These are phyloP conservation scores for Inonotus obliquus DNA, from an alignment of 1,284 basidiomycete genomes.

Conservation along the genomic window DNA sequence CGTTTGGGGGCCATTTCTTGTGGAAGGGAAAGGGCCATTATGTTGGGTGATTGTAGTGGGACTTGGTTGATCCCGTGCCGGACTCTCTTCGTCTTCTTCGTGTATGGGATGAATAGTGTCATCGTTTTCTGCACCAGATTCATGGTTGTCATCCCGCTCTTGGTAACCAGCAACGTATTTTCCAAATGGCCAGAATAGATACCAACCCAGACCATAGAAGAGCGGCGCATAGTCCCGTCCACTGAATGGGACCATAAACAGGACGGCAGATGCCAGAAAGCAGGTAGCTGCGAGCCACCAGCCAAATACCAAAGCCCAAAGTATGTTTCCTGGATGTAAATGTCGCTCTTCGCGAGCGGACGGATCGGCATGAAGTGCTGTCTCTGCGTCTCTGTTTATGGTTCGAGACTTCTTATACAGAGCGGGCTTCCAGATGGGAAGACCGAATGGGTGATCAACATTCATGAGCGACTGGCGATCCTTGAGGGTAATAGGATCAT, in stretches of 20 bases:
- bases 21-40: slow-evolving; percentile 19
- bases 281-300: slow-evolving; percentile 87
- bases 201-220: slow-evolving; percentile 91
- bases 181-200: slow-evolving; percentile 97
- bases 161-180: slow-evolving; percentile 95
- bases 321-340: slow-evolving; percentile 87
- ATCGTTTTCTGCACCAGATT: slow-evolving; percentile 27
- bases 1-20: slow-evolving; percentile 7
- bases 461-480: slow-evolving; percentile 98
- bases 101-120: slow-evolving; percentile 28
- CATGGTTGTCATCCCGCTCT: slow-evolving; percentile 35
- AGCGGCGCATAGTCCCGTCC: slow-evolving; percentile 85
- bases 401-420: slow-evolving; percentile 98
- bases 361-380: slow-evolving; percentile 87
- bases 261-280: slow-evolving; percentile 59
- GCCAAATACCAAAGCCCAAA: slow-evolving; percentile 86
- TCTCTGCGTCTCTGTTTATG: slow-evolving; percentile 94
- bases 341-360: slow-evolving; percentile 90
- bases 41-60: slow-evolving; percentile 31
- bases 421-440: slow-evolving; percentile 99
- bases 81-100: slow-evolving; percentile 28
- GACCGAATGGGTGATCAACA: slow-evolving; percentile 98
- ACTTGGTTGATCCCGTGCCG: slow-evolving; percentile 18
- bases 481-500: slow-evolving; percentile 92
- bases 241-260: slow-evolving; percentile 75